A percentile compares a stretch with the other conserved stretches of the same genome.
These are phyloP conservation scores for Schizosaccharomyces japonicus DNA, from an alignment of 805 yeast genomes.

Conservation along the genomic window DNA sequence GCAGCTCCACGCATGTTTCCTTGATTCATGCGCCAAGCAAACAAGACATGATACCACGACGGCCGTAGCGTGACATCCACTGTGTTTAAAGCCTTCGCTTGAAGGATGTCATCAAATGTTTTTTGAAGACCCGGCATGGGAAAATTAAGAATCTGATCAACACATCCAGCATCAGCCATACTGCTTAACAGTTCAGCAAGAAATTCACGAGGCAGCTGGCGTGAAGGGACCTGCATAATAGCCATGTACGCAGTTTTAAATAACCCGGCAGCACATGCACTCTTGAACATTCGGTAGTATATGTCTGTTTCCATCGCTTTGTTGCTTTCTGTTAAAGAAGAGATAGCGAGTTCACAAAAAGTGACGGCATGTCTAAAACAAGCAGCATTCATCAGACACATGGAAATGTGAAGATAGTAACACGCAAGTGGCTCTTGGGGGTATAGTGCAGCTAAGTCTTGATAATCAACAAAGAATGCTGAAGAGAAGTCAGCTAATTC, in stretches of 20 bases:
- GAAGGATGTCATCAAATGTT: not conserved
- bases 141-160: not conserved
- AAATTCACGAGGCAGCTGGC: not conserved
- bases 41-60: not conserved
- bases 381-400: not conserved
- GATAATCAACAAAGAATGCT: not conserved
- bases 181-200: not conserved
- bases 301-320: not conserved
- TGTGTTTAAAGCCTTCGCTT: not conserved
- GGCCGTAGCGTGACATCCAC: slow-evolving; percentile 6
- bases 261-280: not conserved
- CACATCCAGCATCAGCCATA: not conserved
- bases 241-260: not conserved
- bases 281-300: not conserved
- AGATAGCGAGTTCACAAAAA: not conserved
- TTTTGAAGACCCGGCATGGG: not conserved
- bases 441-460: not conserved
- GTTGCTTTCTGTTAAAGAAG: not conserved
- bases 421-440: not conserved
- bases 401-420: not conserved
- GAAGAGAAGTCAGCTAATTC: not conserved
- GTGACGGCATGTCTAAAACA: not conserved
- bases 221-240: not conserved
- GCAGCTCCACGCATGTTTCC: not conserved
- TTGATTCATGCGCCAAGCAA: not conserved